Evolutionary conservation across 2,329 filamentous ascomycete genomes (phyloP), one percentile per base, ranked within the genome.

Genomic region (Microsporum canis): DNA sequence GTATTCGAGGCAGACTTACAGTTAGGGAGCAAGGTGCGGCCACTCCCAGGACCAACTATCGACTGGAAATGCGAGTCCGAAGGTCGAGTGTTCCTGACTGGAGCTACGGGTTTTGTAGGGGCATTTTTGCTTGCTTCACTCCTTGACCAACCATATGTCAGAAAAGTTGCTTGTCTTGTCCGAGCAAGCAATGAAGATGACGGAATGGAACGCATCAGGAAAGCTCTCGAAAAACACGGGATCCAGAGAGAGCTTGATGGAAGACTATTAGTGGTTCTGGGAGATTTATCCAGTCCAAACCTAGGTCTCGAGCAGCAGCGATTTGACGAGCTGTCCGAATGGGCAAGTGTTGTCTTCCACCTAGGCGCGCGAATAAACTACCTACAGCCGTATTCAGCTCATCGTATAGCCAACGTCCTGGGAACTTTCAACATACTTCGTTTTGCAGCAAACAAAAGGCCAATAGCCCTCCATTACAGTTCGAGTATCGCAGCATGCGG

Each of bases 71-170:
- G 60, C n/a, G 62, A 64, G n/a, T 64, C 62, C 5, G 67, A 69
- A 49, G 68, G 68, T 2, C 64, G 64, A 0, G 79, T 91, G 1
- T 87, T 95, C 70, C 74, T 95, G 3, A 95, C 89, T 1, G 89
- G 90, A 31, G 88, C 88, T 2, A 95, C 89, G 0, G 89, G 89
- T 0, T 95, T 95, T 76, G 73, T 95, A 12, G 89, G 90, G 5
- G 81, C 87, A 0, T 92, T 88, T 69, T 74, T 95, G 3, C 75
- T 92, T 36, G 80, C 80, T 58, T 87, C 91, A 58, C 73, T 94
- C 0, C 78, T 95, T 0, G 79, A 80, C 31, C 77, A 73, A 27
- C 77, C 73, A 7, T 72, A 77, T 27, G 76, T 82, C 3, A 31
- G 63, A 23, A 12, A 1, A 3, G 45, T 49, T 31, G 45, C 45